These are phyloP conservation scores for Rhizopogon salebrosus DNA, from an alignment of 768 basidiomycete species.

Conservation along the genomic window DNA sequence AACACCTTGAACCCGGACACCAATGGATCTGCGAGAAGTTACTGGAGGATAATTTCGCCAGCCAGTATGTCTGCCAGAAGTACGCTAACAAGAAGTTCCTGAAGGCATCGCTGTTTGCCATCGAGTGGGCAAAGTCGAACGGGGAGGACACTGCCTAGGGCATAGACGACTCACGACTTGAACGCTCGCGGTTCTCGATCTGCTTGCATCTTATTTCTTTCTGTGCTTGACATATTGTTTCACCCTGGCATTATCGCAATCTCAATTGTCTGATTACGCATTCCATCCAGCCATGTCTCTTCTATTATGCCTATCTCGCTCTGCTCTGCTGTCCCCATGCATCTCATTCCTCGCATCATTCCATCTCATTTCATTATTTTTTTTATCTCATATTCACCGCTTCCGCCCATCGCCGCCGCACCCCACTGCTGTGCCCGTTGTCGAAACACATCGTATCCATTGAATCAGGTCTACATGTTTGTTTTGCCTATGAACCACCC, in stretches of 20 bases:
- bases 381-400: constrained; percentile 3
- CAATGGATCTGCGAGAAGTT: constrained; percentile 80
- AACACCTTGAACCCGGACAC: constrained; percentile 80
- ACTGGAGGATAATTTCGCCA: constrained; percentile 71
- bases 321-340: constrained; percentile 26
- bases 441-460: constrained; percentile 31
- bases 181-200: neutral
- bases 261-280: constrained; percentile 35
- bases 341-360: constrained; percentile 15
- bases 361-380: constrained; percentile 24
- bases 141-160: constrained; percentile 11
- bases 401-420: neutral
- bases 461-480: constrained; percentile 28
- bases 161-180: neutral
- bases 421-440: neutral
- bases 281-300: constrained; percentile 28
- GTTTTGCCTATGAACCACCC: constrained; percentile 25
- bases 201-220: constrained; percentile 19
- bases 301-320: constrained; percentile 29
- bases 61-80: constrained; percentile 89
- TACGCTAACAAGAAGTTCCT: constrained; percentile 98
- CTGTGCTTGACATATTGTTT: constrained; percentile 33
- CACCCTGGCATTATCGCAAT: constrained; percentile 29
- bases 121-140: constrained; percentile 65
- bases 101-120: constrained; percentile 77